A percentile compares a stretch with the other conserved stretches of the same genome.
These are phyloP conservation scores for Podospora bellae-mahoneyi DNA, from an alignment of 495 filamentous ascomycete genomes.

Conservation along the genomic window DNA sequence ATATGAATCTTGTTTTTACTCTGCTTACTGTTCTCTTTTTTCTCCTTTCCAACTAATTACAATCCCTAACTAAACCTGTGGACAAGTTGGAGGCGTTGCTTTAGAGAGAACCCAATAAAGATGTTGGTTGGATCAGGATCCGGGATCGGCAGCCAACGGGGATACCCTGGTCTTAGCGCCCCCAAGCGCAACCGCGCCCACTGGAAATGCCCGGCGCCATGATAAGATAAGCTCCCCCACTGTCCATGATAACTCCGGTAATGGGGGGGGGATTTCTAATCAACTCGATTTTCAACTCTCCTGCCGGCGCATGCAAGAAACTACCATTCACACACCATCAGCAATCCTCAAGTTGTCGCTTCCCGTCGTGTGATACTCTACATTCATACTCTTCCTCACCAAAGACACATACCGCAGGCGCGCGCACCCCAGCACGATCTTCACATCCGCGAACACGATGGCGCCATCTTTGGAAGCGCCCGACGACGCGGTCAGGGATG, in stretches of 20 bases:
- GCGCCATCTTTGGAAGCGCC: constrained; percentile 62
- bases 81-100: neutral
- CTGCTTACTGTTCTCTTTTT: neutral
- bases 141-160: constrained; percentile 12
- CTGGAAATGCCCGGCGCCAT: constrained; percentile 6
- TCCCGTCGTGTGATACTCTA: neutral
- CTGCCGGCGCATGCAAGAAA: neutral
- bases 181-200: constrained; percentile 14
- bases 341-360: neutral
- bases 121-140: constrained; percentile 5
- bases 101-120: too few species aligned
- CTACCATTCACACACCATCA: neutral
- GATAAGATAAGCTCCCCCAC: constrained; percentile 23
- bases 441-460: constrained; percentile 15
- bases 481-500: constrained; percentile 58
- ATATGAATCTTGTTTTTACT: neutral
- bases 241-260: neutral
- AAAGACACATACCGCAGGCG: neutral
- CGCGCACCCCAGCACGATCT: neutral
- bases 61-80: neutral
- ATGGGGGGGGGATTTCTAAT: constrained; percentile 1
- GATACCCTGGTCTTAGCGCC: constrained; percentile 6
- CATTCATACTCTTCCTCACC: neutral
- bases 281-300: constrained; percentile 4
- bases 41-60: too few species aligned